Conservation (phyloP, 352 stramenopile genomes). For the Phytophthora parvispora region DNA sequence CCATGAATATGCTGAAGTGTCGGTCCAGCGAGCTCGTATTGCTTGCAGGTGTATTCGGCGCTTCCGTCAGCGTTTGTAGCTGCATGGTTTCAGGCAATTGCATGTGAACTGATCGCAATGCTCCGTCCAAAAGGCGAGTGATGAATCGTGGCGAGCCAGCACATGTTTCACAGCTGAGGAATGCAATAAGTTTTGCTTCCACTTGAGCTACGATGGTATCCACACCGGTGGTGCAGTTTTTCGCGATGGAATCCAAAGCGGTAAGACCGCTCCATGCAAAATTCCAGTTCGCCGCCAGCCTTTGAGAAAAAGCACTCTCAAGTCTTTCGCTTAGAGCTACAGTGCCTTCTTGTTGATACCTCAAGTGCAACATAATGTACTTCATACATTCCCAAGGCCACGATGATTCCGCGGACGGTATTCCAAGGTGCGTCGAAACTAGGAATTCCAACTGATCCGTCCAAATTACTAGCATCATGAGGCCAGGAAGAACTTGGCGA, state of each 20-base stretch:
- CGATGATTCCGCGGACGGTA: neutral
- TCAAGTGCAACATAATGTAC: constrained; percentile 52
- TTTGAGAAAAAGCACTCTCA: neutral
- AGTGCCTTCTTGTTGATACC: constrained; percentile 43
- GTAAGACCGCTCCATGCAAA: constrained; percentile 18
- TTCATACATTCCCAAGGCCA: constrained; percentile 53
- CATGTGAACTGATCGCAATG: constrained; percentile 21
- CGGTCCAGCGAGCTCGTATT: constrained; percentile 43
- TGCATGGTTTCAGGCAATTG: constrained; percentile 29
- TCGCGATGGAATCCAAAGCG: neutral
- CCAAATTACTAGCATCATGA: constrained; percentile 70
- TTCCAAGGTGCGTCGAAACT: constrained; percentile 1
- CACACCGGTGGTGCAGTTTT: neutral
- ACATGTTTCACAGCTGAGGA: constrained; percentile 21
- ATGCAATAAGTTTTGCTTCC: constrained; percentile 40
- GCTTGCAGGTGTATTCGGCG: neutral
- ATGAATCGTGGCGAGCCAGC: neutral
- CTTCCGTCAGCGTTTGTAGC: neutral
- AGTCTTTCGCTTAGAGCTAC: neutral
- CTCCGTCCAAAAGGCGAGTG: constrained; percentile 29
- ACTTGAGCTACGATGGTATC: constrained; percentile 32
- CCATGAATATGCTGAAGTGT: constrained; percentile 62
- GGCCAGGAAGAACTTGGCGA: constrained; percentile 59
- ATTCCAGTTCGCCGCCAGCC: constrained; percentile 8
- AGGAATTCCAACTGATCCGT: constrained; percentile 43